Base-by-base conservation (phyloP, 73 alveolate species). In the Paramecium sonneborni region DNA sequence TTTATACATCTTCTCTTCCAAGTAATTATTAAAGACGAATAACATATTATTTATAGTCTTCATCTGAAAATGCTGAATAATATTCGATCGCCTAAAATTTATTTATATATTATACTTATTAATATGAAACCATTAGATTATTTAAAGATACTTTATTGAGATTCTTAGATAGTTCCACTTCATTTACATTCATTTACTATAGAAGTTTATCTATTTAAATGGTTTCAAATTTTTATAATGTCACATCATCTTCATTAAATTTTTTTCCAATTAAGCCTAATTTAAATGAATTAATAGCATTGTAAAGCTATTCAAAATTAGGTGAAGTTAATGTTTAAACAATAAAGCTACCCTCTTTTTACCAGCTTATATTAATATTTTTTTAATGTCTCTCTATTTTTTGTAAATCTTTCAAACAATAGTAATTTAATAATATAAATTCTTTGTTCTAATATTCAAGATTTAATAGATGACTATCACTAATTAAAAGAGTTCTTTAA, bases 51-150 rank as follows among this genome's bases (percentile, higher is more conserved):
- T 62, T 62, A 26, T 62, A 62, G 24, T 62, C 84, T 30, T 12
- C 46, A 62, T 62, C 84, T 2, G 84, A 62, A 26, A 62, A 62
- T 62, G 46, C 84, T 26, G 84, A 62, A 62, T 62, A 62, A 62
- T 62, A 62, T 12, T 62, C 84, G 12, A 62, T 62, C 6, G 26
- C 48, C 84, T 62, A 62, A 1, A 6, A 0, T 8, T 62, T 30
- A 0, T 30, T 23, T 7, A 12, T 23, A 5, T 32, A 0, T 23
- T 5, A n/a, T 72, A 72, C 86, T 44, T 79, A 11, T 79, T 79
- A 79, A 79, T 79, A 79, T 21, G 48, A 24, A 20, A 10, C 41
- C 76, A 79, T 79, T 11, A 79, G 41, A 30, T 79, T 20, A 23
- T 46, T 12, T 79, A 79, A 24, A 10, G 44, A 21, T 9, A 8